Base-by-base conservation (phyloP, 75 land plant species). In the Picea sitchensis region DNA sequence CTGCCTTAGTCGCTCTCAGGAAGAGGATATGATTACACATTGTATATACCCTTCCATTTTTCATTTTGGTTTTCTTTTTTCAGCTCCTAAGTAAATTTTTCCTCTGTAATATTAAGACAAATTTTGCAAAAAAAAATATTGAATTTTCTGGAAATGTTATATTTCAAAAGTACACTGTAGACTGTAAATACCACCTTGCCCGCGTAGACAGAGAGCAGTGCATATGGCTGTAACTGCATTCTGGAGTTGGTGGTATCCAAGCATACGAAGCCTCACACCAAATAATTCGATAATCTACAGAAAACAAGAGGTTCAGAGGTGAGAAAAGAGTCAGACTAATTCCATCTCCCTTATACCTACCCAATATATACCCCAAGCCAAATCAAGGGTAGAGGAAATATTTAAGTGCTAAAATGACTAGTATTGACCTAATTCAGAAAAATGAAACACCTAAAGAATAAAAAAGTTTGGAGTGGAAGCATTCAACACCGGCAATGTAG, bases 211-310 rank as follows among this genome's bases (percentile, higher is more conserved):
- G 15, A 97, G 89, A 61, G 92, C 92, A 44, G 89, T 74, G 79
- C 92, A 93, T 51, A 90, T 82, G 14, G 99, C 95, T 73, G 98
- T 90, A 14, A 87, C 71, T 31, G 98, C 95, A 85, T 95, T 97
- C 30, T 91, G 92, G 54, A 95, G 88, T 74, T 97, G 99, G 76
- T 97, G 99, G 44, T 38, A 63, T 58, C 99, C 99, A 76, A 95
- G 80, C 92, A 93, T 87, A 44, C 65, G 80, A 36, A 97, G 74
- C 44, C 77, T 87, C 57, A 92, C 86, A 75, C 82, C 84, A 77
- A 8, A 23, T 72, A 91, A 81, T 78, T 85, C 87, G 75, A 89
- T 59, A 81, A 34, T 82, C 92, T 92, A 82, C 81, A 86, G 23
- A 65, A 78, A 62, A 63, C 3, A 64, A 51, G 68, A 65, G 20